Conservation (phyloP, 225 moss, liverwort and hornwort genomes). For the Neckera pumila region DNA sequence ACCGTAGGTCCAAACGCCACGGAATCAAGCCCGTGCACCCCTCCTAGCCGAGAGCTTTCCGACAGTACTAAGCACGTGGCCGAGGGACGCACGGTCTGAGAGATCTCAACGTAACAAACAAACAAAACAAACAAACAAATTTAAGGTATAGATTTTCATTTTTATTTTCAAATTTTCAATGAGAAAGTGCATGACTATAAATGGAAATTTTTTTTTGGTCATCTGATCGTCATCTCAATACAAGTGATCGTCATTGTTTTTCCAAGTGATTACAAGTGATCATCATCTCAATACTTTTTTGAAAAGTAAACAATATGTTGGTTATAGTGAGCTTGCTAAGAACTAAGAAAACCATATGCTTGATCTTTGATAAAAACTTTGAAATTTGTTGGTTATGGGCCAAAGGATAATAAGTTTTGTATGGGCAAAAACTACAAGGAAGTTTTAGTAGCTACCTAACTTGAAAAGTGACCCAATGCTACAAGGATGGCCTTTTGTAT, state of each 20-base stretch:
- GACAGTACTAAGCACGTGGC: too few species aligned
- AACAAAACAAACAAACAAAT: too few species aligned
- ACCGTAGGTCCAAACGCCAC: too few species aligned
- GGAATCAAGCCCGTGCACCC: too few species aligned
- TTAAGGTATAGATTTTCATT: background rate
- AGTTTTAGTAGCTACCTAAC: background rate
- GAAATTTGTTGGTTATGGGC: background rate
- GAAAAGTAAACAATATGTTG: background rate
- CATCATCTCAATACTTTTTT: accelerated
- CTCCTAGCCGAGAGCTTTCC: too few species aligned
- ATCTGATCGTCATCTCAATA: too few species aligned
- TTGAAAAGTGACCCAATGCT: background rate
- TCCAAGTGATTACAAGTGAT: background rate
- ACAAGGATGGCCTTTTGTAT: background rate
- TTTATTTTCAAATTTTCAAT: background rate
- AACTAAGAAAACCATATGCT: accelerated
- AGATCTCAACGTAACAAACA: too few species aligned
- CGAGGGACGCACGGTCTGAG: too few species aligned
- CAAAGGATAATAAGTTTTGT: too few species aligned
- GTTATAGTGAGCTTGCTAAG: accelerated
- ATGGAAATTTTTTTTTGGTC: too few species aligned
- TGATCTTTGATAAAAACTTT: background rate
- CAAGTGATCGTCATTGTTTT: too few species aligned
- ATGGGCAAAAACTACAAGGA: accelerated
- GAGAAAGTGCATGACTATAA: too few species aligned